These are phyloP conservation scores for Austropuccinia psidii DNA, from an alignment of 1,284 basidiomycete genomes.

Conservation along the genomic window DNA sequence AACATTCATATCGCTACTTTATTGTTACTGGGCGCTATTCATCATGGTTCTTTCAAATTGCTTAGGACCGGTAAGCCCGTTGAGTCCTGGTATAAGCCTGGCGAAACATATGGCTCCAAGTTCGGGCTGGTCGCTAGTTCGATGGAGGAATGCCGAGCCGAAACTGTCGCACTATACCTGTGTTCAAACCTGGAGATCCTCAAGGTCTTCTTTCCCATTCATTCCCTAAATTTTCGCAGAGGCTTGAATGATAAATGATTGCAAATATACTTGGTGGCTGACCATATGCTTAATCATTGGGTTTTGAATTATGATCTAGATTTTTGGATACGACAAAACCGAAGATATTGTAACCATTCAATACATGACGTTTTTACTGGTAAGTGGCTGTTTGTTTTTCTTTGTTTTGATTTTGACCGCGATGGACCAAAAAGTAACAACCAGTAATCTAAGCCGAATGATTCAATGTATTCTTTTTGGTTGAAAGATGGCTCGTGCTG, in stretches of 20 bases:
- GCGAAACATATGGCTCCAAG: slow-evolving; percentile 67
- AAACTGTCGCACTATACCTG: slow-evolving; percentile 70
- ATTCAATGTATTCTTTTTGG: background rate
- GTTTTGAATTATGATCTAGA: background rate
- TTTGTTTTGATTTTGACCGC: background rate
- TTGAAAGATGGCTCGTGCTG: slow-evolving; percentile 3
- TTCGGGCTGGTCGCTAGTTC: slow-evolving; percentile 75
- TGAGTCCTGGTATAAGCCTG: slow-evolving; percentile 73
- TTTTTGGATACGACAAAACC: slow-evolving; percentile 57
- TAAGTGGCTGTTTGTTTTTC: slow-evolving; percentile 53
- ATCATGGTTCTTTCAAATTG: slow-evolving; percentile 58
- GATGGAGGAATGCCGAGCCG: slow-evolving; percentile 78
- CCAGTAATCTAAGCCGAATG: background rate
- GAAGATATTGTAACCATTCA: slow-evolving; percentile 67
- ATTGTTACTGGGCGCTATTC: background rate
- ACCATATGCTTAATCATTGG: too few relatives aligned
- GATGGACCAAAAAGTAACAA: background rate
- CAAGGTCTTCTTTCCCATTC: slow-evolving; percentile 12
- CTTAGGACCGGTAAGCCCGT: slow-evolving; percentile 72
- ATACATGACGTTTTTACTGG: slow-evolving; percentile 69
- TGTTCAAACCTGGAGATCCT: slow-evolving; percentile 9
- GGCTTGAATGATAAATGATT: slow-evolving; percentile 64
- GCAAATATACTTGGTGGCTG: slow-evolving; percentile 61
- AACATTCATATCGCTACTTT: background rate
- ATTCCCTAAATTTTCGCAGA: background rate